Conservation (phyloP, 1,284 basidiomycete genomes). For the Cutaneotrichosporon dermatis region DNA sequence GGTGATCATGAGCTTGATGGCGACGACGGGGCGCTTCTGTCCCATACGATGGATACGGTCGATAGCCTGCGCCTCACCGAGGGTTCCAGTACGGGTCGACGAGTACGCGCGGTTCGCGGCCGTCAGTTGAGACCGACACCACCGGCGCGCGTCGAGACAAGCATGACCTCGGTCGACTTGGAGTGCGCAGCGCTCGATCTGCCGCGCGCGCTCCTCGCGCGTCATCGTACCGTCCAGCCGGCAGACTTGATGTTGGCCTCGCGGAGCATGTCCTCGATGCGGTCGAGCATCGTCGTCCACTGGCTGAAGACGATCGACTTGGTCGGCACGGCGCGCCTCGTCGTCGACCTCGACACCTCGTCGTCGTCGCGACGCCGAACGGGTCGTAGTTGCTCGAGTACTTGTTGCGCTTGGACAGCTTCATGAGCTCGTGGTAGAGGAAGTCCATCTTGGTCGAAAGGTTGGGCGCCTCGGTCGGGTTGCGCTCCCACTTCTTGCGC, state of each 20-base stretch:
- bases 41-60: conserved; percentile 92
- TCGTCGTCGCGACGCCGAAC: conserved; percentile 61
- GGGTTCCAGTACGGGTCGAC: conserved; percentile 93
- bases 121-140: conserved; percentile 93
- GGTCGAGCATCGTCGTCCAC: conserved; percentile 94
- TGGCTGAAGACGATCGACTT: conserved; percentile 95
- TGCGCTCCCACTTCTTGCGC: conserved; percentile 64
- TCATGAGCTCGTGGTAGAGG: conserved; percentile 67
- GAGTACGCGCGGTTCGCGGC: conserved; percentile 87
- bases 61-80: conserved; percentile 92
- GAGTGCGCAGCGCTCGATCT: conserved; percentile 89
- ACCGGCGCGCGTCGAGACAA: conserved; percentile 93
- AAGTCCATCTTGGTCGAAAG: conserved; percentile 82
- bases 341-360: conserved; percentile 61
- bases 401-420: conserved; percentile 71
- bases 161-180: conserved; percentile 78
- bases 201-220: conserved; percentile 80
- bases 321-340: conserved; percentile 53
- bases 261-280: conserved; percentile 85
- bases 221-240: conserved; percentile 95
- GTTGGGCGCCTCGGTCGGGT: conserved; percentile 65
- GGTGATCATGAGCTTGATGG: conserved; percentile 87
- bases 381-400: conserved; percentile 77
- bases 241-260: conserved; percentile 75
- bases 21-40: conserved; percentile 83